A percentile compares a stretch with the other conserved stretches of the same genome.
Conservation (phyloP, 1,139 yeast genomes). For the Taiozyma sp. region DNA sequence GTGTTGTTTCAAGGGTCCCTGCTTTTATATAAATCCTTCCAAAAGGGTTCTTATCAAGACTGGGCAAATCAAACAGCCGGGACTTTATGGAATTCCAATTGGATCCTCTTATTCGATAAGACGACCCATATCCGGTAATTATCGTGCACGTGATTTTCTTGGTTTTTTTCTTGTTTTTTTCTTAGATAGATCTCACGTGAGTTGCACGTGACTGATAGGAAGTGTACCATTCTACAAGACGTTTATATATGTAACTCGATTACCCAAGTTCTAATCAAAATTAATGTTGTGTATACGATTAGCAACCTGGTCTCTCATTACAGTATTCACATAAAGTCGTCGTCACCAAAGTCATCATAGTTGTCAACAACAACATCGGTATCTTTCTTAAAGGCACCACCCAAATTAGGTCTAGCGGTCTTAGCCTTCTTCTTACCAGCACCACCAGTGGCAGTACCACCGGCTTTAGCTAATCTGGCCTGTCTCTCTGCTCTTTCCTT, state of each 20-base stretch:
- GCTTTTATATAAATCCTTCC: background rate
- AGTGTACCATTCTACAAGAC: no score
- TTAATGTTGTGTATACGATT: no score
- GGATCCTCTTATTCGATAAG: background rate
- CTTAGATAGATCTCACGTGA: background rate
- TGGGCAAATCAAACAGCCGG: background rate
- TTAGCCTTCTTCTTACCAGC: conserved; percentile 95
- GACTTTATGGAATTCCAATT: background rate
- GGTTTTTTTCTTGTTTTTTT: background rate
- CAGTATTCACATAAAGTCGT: conserved; percentile 77
- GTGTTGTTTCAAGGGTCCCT: background rate
- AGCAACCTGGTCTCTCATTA: background rate
- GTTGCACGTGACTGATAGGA: no score
- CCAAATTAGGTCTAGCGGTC: conserved; percentile 69
- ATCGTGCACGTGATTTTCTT: background rate
- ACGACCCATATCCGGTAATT: background rate
- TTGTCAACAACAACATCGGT: conserved; percentile 60
- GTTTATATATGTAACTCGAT: no score
- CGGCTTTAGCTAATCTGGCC: conserved; percentile 72
- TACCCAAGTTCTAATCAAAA: no score
- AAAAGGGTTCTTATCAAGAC: background rate
- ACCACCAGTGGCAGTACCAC: conserved; percentile 88
- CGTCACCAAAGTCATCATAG: conserved; percentile 57
- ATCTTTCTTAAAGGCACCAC: conserved; percentile 76
- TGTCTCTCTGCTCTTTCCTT: conserved; percentile 89